Evolutionary conservation across 2,329 filamentous ascomycete genomes (phyloP), one percentile per base, ranked within the genome.

Genomic region (Paracoccidioides brasiliensis): DNA sequence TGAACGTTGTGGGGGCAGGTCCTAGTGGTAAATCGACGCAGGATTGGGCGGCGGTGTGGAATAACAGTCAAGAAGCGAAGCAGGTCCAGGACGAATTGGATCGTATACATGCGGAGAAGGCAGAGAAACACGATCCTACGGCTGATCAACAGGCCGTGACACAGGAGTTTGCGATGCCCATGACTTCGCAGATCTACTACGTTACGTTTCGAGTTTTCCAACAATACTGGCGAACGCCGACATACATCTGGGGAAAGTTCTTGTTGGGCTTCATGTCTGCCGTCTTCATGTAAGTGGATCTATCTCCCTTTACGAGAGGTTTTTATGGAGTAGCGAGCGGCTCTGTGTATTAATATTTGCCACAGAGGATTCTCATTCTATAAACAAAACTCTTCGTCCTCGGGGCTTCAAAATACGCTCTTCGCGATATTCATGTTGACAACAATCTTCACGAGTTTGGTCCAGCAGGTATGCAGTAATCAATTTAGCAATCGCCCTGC

Each of bases 141-240:
- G 59, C 68, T 30, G n/a, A 41, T 62, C 62, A 55, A 60, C 32
- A 54, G 49, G 74, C 78, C 50, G 40, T 33, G 75, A 77, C 8
- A 71, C 71, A 58, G 84, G 86, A 93, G 64, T 94, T 93, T 57
- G 89, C 89, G 4, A 85, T 86, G 28, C 80, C 85, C 0, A 86
- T 91, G 65, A 66, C 61, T 55, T 66, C 72, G 5, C 89, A 95
- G 69, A 71, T 91, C 33, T 71, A 69, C 52, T 76, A 82, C 64
- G 86, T 90, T 56, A 79, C 80, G 4, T 69, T 78, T 61, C 87
- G 89, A 63, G 85, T 91, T 30, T 91, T 91, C 74, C 80, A 90
- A 68, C 88, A 94, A 68, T 93, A 91, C 78, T 95, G 88, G 88
- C 84, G 89, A 57, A 88, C 84, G 2, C 89, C 88, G 0, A 80